Evolutionary conservation across 1,139 yeast species (phyloP), one percentile per base, ranked within the genome.

Genomic region (Groenewaldozyma auringiensis): DNA sequence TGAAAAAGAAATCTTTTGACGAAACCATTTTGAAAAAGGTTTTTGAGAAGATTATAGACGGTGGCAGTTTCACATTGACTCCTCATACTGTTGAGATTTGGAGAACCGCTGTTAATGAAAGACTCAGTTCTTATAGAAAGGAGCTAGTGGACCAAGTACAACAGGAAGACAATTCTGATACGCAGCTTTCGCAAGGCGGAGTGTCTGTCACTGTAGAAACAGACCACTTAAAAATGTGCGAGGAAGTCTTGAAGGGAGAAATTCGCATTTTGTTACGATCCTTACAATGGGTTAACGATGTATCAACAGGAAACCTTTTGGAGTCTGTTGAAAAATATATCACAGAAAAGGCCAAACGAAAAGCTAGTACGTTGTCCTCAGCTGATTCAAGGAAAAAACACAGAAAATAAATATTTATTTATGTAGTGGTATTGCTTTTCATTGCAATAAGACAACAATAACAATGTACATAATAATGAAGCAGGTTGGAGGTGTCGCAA

Each of bases 181-280:
- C 6, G 6, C 11, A 8, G 29, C 6, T 8, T 8, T 37, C 39
- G 31, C 42, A 39, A 34, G 40, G 43, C 4, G 56, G 53, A 14
- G 50, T 46, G 13, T 54, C 56, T 3, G 38, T 47, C 11, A 41
- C 45, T n/a, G 22, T 35, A 4, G 38, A 9, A 17, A 17, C 20
- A 6, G 52, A 57, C n/a, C 53, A 47, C 2, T 21, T 46, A 18
- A 52, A 47, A 6, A 59, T 59, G 62, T 54, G 58, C 4, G 37
- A 44, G 4, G 62, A 60, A 37, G 52, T 60, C 14, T 46, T 60
- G 8, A 35, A 52, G 2, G 58, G 61, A 3, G 64, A 60, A 38
- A 49, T 54, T 21, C 48, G 58, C 6, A 54, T 58, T 27, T 47
- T 60, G n/a, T 32, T 40, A 18, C 42, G 51, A 13, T 52, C 53